A percentile compares a stretch with the other conserved stretches of the same genome.
Conservation (phyloP, 352 stramenopile species). For the Plasmopara muralis region DNA sequence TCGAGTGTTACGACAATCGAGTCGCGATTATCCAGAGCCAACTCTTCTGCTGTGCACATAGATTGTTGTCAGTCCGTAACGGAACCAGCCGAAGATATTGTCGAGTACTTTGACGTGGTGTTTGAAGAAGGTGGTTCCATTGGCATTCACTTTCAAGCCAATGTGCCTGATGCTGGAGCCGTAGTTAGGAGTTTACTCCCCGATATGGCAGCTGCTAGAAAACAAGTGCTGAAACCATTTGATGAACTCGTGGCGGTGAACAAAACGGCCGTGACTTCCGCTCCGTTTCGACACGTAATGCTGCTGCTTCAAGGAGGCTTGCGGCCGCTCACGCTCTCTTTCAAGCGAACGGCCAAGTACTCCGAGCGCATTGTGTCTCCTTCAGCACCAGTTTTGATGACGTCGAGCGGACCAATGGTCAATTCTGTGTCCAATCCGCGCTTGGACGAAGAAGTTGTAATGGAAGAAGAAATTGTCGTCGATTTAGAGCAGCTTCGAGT, state of each 20-base stretch:
- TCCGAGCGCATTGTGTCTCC: constrained; percentile 2
- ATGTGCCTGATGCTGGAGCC: constrained; percentile 55
- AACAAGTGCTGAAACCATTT: constrained; percentile 42
- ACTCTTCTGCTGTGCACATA: constrained; percentile 12
- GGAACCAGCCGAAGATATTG: constrained; percentile 12
- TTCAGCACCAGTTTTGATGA: constrained; percentile 3
- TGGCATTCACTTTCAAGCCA: constrained; percentile 79
- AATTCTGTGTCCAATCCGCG: constrained; percentile 11
- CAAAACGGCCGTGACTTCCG: constrained; percentile 51
- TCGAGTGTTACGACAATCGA: constrained; percentile 11
- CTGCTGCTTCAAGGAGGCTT: constrained; percentile 69
- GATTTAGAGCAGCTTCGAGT: constrained; percentile 22
- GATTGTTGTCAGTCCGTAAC: not conserved
- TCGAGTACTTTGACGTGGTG: constrained; percentile 52
- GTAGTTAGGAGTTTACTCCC: constrained; percentile 52
- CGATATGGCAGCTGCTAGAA: constrained; percentile 48
- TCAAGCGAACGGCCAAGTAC: constrained; percentile 39
- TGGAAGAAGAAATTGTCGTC: constrained; percentile 29
- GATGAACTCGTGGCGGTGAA: constrained; percentile 78
- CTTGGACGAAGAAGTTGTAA: constrained; percentile 54
- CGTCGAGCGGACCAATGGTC: constrained; percentile 4
- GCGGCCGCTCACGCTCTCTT: constrained; percentile 70
- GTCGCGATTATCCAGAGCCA: constrained; percentile 15
- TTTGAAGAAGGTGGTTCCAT: constrained; percentile 70
- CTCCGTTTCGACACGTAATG: constrained; percentile 79